Evolutionary conservation across 2,329 filamentous ascomycete species (phyloP), one percentile per base, ranked within the genome.

Genomic region (Fusarium sp.): DNA sequence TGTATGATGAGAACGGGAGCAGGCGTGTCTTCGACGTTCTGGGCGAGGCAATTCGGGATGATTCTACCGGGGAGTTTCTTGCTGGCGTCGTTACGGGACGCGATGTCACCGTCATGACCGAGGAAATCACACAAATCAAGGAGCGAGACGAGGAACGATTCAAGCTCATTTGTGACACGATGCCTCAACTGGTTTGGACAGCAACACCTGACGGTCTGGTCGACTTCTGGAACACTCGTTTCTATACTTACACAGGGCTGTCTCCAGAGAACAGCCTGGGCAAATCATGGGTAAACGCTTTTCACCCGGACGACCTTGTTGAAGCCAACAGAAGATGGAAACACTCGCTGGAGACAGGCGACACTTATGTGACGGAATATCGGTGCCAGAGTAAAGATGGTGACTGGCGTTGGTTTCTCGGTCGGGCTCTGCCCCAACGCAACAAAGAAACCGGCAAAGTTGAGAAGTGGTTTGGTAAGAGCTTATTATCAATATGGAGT

Each of bases 321-420:
- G 81, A 85, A n/a, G 86, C 88, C 0, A 73, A 75, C 4, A 82
- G 82, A 44, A 81, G 83, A 56, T 95, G 91, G 92, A 75, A 79
- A 17, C 87, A 88, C 68, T 90, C 86, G 10, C 79, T 94, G 4
- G 78, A 78, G 5, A 94, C 91, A 0, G 92, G 92, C 4, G 86
- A 91, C 11, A 87, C 89, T 14, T 94, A 92, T 72, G 83, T 83
- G 39, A 89, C 87, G 1, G 92, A 95, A 73, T 94, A 94, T 69
- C 87, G 92, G 39, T 92, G 90, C 64, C 85, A 81, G 51, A 88
- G 85, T 59, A 86, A 86, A 50, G 86, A 91, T 33, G 92, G 92
- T 1, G 85, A 91, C 58, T 95, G 89, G 88, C 85, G 91, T 54
- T 95, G 92, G 92, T 93, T 94, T 84, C 81, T 95, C 4, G 92